Percentiles rank a stretch among this genome's conserved stretches.
phyloP scores from a whole-genome alignment of 768 basidiomycete genomes.

The Suillus placidus region DNA sequence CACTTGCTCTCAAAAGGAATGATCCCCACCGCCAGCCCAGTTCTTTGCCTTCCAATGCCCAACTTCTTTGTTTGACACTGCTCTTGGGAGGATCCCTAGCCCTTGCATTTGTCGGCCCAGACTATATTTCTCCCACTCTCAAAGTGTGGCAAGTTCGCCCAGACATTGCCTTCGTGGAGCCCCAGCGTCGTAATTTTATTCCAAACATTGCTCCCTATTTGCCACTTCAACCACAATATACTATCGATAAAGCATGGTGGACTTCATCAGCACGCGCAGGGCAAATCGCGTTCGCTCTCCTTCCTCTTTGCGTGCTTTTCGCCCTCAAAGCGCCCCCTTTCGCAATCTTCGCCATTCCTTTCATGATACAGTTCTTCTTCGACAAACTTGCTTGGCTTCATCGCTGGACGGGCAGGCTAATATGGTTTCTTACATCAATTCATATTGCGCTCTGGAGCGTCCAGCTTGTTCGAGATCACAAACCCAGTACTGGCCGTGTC shows the following conservation, averaged over 20 bases:
- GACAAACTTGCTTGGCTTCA: slow-evolving; percentile 78
- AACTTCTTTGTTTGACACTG: slow-evolving; percentile 52
- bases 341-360: slow-evolving; percentile 67
- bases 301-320: slow-evolving; percentile 70
- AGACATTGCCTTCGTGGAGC: slow-evolving; percentile 23
- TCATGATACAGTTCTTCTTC: slow-evolving; percentile 65
- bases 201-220: slow-evolving; percentile 37
- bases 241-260: slow-evolving; percentile 73
- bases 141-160: slow-evolving; percentile 46
- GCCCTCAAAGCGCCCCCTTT: slow-evolving; percentile 74
- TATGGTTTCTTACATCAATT: slow-evolving; percentile 62
- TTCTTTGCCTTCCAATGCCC: slow-evolving; percentile 64
- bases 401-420: slow-evolving; percentile 68
- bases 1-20: slow-evolving; percentile 34
- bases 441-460: slow-evolving; percentile 74
- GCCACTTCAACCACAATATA: slow-evolving; percentile 52
- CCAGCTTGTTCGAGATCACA: slow-evolving; percentile 57
- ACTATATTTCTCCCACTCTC: slow-evolving; percentile 61
- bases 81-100: slow-evolving; percentile 47
- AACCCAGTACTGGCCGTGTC: slow-evolving; percentile 41
- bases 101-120: slow-evolving; percentile 62
- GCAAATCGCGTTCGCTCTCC: slow-evolving; percentile 69
- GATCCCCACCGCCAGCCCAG: slow-evolving; percentile 44
- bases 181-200: slow-evolving; percentile 14
- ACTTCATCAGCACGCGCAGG: slow-evolving; percentile 68